A percentile compares a stretch with the other conserved stretches of the same genome.
Conservation (phyloP, 768 basidiomycete species). For the Lactifluus hygrophoroides region DNA sequence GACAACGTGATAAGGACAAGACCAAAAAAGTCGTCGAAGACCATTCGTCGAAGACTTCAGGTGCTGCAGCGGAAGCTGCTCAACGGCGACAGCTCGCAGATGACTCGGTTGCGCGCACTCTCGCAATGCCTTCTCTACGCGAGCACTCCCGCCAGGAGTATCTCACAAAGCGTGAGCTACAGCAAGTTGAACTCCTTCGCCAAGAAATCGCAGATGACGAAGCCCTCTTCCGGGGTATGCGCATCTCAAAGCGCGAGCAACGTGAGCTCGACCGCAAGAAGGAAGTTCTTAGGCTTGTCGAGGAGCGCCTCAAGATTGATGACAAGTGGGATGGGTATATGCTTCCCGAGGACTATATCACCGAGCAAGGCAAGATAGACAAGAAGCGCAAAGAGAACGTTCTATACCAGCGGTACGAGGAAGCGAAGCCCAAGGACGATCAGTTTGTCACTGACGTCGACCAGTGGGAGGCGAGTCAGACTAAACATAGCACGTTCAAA, state of each 20-base stretch:
- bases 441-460: constrained; percentile 96
- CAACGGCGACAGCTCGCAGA: constrained; percentile 76
- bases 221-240: constrained; percentile 84
- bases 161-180: constrained; percentile 90
- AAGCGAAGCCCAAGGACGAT: constrained; percentile 84
- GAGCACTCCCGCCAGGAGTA: constrained; percentile 92
- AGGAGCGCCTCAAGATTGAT: constrained; percentile 88
- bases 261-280: constrained; percentile 85
- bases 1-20: constrained; percentile 70
- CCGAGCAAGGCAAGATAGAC: constrained; percentile 97
- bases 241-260: constrained; percentile 74
- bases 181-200: constrained; percentile 88
- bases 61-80: constrained; percentile 75
- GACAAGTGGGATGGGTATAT: constrained; percentile 96
- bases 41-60: constrained; percentile 67
- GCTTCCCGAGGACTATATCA: constrained; percentile 96
- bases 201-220: constrained; percentile 94
- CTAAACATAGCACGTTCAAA: constrained; percentile 79
- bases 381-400: constrained; percentile 91
- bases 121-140: constrained; percentile 65
- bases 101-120: constrained; percentile 34
- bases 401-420: constrained; percentile 90
- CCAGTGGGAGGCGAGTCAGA: constrained; percentile 94
- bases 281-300: constrained; percentile 82
- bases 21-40: constrained; percentile 92